Base-by-base conservation (phyloP, 352 stramenopile species). In the Blastocystis sp. region DNA sequence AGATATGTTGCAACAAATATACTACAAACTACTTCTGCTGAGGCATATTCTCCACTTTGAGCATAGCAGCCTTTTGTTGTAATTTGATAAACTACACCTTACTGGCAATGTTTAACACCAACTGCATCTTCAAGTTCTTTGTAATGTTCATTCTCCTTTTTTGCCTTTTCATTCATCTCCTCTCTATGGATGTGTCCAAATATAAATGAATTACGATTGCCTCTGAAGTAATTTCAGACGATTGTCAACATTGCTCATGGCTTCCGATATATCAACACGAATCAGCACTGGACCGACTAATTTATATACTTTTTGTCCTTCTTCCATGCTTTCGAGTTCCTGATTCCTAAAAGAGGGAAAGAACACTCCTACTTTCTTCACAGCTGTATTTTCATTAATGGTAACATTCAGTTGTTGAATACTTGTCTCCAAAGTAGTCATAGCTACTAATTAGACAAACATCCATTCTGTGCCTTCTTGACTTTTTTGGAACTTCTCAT, bases 331-430 rank as follows among this genome's bases (percentile, higher is more conserved):
- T 3, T 90, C 75, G 22, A 90, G 60, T 70, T 90, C 87, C 87
- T 90, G 53, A 9, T 57, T 54, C 13, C 70, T 24, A 24, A 40
- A 64, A 64, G n/a, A 27, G 5, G 17, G 27, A 35, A 54, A 19
- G 22, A 24, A 27, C 24, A n/a, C 51, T 22, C 40, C 48, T 69
- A 90, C 87, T 33, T 89, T 89, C 33, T 90, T 82, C 11, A 90
- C 87, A 42, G 77, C n/a, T 33, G 70, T 89, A 48, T 90, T 90
- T 40, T 90, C 87, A 37, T 64, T 90, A 64, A 90, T 53, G 4
- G 84, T 66, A 54, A 77, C 64, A 42, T 90, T n/a, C 19, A 33
- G 53, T 62, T 90, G 73, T 42, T 90, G 62, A 69, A 84, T 68
- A 19, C 30, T 40, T 17, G 48, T 53, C 22, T 84, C 59, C 42